Conservation (phyloP, 768 basidiomycete genomes). For the Auriscalpium microsporum region DNA sequence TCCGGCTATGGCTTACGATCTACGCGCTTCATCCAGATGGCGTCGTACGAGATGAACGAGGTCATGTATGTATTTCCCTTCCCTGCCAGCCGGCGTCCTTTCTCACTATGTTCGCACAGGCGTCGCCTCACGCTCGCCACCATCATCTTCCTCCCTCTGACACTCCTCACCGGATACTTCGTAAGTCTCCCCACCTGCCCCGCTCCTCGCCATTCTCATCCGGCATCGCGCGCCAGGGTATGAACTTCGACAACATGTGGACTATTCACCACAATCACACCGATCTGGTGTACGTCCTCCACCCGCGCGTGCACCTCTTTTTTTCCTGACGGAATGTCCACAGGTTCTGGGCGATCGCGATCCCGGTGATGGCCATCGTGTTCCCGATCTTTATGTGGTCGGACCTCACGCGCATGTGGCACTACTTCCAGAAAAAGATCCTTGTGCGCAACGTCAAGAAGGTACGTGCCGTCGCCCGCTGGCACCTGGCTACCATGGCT, state of each 20-base stretch:
- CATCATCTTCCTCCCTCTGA: conserved; percentile 63
- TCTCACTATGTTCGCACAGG: conserved; percentile 26
- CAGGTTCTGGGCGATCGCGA: conserved; percentile 61
- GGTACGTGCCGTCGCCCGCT: conserved; percentile 17
- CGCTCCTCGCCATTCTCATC: background rate
- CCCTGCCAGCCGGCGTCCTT: background rate
- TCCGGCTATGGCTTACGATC: background rate
- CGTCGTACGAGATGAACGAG: conserved; percentile 69
- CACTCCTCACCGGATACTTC: conserved; percentile 64
- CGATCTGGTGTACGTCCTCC: conserved; percentile 15
- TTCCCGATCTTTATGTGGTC: conserved; percentile 43
- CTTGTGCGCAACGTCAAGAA: conserved; percentile 22
- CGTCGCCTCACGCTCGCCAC: conserved; percentile 59
- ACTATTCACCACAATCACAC: conserved; percentile 30
- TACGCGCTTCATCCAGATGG: conserved; percentile 35
- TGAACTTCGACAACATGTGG: conserved; percentile 56
- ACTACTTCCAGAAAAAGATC: conserved; percentile 39
- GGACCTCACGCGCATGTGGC: conserved; percentile 39
- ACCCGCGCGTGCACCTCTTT: background rate
- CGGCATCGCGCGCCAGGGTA: conserved; percentile 36
- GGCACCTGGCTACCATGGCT: background rate
- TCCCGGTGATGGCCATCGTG: conserved; percentile 49
- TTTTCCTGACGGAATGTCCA: background rate
- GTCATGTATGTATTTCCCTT: conserved; percentile 42
- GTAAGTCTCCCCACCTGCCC: conserved; percentile 30